Percentiles rank a stretch among this genome's conserved stretches.
These are phyloP conservation scores for Aristolochia contorta DNA, from an alignment of 164 flowering plant species.

Conservation along the genomic window DNA sequence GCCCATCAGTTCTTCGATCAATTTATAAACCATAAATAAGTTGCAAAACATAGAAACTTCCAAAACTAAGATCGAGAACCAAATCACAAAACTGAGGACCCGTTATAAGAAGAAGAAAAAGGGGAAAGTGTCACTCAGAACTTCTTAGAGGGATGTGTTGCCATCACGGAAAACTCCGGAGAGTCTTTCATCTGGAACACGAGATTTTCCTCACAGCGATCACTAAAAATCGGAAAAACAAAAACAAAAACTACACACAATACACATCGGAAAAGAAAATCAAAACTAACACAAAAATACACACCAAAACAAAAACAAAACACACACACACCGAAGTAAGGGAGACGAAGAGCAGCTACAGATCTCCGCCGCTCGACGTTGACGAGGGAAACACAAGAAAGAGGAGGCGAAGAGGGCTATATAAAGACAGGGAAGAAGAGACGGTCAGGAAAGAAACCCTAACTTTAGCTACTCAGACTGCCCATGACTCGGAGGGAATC, in stretches of 20 bases:
- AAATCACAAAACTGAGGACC: too few species aligned
- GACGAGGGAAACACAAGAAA: too few species aligned
- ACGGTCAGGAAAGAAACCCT: too few species aligned
- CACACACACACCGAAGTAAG: too few species aligned
- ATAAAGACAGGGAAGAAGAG: too few species aligned
- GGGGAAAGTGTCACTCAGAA: conserved; percentile 12
- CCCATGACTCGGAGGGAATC: too few species aligned
- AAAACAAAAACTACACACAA: not conserved
- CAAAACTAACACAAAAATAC: not conserved
- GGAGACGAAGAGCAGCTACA: too few species aligned
- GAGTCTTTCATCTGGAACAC: conserved; percentile 15
- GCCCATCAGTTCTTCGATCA: not conserved
- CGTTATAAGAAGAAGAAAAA: not conserved
- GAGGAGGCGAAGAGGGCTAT: too few species aligned
- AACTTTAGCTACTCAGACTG: too few species aligned
- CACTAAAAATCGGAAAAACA: not conserved
- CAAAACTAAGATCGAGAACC: not conserved
- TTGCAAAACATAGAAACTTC: too few species aligned
- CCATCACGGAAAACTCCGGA: conserved; percentile 15
- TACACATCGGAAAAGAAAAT: not conserved
- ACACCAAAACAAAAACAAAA: not conserved
- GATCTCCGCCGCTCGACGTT: too few species aligned
- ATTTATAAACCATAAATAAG: not conserved
- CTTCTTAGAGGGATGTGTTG: conserved; percentile 28
- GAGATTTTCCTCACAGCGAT: conserved; percentile 13